These are phyloP conservation scores for Syzygium grande DNA, from an alignment of 345 rosid species.

Conservation along the genomic window DNA sequence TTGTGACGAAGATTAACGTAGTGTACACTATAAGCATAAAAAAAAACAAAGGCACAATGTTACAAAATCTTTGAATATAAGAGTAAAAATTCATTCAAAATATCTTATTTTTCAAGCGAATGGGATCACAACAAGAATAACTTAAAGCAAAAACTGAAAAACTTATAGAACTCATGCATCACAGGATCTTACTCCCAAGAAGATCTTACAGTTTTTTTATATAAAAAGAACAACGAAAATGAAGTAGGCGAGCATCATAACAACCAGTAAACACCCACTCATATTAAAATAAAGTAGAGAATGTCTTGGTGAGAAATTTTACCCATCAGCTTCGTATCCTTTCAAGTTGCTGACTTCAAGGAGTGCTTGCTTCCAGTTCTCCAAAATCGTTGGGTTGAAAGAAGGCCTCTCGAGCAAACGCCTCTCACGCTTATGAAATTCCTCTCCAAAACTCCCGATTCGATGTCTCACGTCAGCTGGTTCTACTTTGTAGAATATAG, in stretches of 20 bases:
- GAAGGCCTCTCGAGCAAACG: too few relatives aligned
- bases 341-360: not conserved
- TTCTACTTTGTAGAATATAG: too few relatives aligned
- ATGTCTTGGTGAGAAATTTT: not conserved
- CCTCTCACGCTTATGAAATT: too few relatives aligned
- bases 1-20: not conserved
- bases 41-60: not conserved
- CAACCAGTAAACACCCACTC: not conserved
- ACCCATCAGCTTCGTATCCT: not conserved
- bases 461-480: accelerated
- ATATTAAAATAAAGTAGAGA: not conserved
- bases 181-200: not conserved
- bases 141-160: not conserved
- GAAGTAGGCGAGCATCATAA: not conserved
- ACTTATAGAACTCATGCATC: not conserved
- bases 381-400: not conserved
- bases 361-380: not conserved
- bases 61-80: not conserved
- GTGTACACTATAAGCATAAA: not conserved
- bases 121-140: not conserved
- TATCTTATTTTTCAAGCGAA: not conserved
- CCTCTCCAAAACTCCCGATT: accelerated
- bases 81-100: not conserved
- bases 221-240: not conserved
- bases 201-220: not conserved